Base-by-base conservation (phyloP, 1,139 yeast genomes). In the Yamadazyma diddensiae region DNA sequence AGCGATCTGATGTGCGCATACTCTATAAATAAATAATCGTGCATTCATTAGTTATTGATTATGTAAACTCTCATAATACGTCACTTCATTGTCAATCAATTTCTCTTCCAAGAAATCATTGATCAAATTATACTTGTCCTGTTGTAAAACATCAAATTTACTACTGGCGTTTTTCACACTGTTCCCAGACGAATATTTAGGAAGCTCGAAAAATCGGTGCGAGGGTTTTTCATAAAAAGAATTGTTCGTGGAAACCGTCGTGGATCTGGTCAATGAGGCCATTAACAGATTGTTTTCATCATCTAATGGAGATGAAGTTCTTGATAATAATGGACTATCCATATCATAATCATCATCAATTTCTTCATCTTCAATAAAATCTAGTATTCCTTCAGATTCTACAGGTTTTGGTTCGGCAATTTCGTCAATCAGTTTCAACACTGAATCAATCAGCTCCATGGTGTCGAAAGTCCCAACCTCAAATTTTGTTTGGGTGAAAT, bases 41-140 rank as follows among this genome's bases (percentile, higher is more conserved):
- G 21, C 30, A 27, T 20, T 27, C 30, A 21, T 27, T 25, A 25
- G 5, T 15, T 27, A 12, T 21, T 27, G 24, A 14, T 13, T 21
- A n/a, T 44, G 36, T 22, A 45, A 43, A 30, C 31, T 43, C 29
- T 45, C 62, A 37, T 63, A 63, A 46, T 63, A 63, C 33, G 49
- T 52, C 22, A 62, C 43, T 42, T 62, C 66, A 41, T 62, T 62
- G 41, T 54, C 59, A 39, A 62, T 51, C 38, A 66, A 52, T 40
- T 62, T 64, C 37, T 66, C 72, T 42, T 64, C 70, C 36, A 65
- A 52, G 33, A 65, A 60, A 42, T 66, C 72, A 25, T 65, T 64
- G 28, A 65, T 58, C 56, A 57, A 55, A 42, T 65, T 62, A 45
- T 65, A 66, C 39, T 62, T 62, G 42, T 66, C 73, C 37, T 61